Evolutionary conservation across 179 eudicot species (phyloP).

Genomic region (Monotropa hypopitys): DNA sequence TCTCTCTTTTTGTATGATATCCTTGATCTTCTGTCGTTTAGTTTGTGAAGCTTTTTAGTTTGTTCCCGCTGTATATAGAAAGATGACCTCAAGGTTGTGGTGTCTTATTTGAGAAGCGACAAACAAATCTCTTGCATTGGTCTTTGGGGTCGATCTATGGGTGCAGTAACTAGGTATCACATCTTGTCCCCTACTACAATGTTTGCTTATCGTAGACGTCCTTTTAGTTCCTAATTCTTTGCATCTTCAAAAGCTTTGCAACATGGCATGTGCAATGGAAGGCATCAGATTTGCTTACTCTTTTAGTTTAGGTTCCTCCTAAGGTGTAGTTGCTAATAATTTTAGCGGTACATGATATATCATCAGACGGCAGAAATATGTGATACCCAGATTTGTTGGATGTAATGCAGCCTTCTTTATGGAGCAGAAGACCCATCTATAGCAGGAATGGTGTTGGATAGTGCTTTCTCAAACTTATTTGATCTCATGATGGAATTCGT

Average conservation of each 20-base stretch:
- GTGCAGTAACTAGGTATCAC: slow-evolving; percentile 76
- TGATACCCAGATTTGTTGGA: slow-evolving; percentile 5
- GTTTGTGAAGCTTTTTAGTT: slow-evolving; percentile 3
- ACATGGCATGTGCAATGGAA: background rate
- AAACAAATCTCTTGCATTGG: slow-evolving; percentile 53
- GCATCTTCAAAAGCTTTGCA: background rate
- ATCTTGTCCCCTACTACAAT: slow-evolving; percentile 5
- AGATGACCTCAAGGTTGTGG: slow-evolving; percentile 75
- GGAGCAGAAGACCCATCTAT: slow-evolving; percentile 91
- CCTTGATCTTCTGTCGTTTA: background rate
- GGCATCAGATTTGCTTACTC: background rate
- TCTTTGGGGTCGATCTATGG: slow-evolving; percentile 97
- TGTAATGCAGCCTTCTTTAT: slow-evolving; percentile 63
- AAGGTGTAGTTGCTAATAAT: background rate
- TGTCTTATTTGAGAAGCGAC: slow-evolving; percentile 51
- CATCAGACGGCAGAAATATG: background rate
- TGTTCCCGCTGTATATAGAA: slow-evolving; percentile 33
- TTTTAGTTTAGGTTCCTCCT: background rate
- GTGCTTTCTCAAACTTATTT: slow-evolving; percentile 62
- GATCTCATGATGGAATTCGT: slow-evolving; percentile 89
- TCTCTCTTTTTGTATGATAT: background rate
- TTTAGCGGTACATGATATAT: background rate
- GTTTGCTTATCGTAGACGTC: background rate
- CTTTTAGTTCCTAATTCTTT: background rate
- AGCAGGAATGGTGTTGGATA: slow-evolving; percentile 45